Percentiles rank a stretch among this genome's conserved stretches.
phyloP scores from a whole-genome alignment of 768 basidiomycete genomes.

The Amyloporia xantha region DNA sequence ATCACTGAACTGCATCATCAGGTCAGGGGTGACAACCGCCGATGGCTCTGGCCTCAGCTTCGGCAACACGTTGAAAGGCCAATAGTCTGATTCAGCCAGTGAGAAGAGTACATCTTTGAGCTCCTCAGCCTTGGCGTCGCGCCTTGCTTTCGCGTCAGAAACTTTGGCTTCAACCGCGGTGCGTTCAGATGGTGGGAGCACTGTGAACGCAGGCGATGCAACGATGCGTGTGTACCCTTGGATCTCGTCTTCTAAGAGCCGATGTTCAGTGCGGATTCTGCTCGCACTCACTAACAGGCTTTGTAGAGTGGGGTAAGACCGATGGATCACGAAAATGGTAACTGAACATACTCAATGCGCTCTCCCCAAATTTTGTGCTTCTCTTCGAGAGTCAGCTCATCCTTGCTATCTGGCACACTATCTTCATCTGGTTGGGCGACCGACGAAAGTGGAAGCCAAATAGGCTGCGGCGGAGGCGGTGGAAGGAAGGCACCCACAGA shows the following conservation, averaged over 20 bases:
- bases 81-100: background rate
- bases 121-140: background rate
- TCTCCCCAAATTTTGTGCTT: background rate
- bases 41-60: too few species aligned
- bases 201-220: background rate
- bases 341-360: background rate
- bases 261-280: background rate
- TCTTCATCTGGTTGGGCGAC: background rate
- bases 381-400: background rate
- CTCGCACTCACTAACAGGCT: background rate
- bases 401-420: background rate
- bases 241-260: background rate
- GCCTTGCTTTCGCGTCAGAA: background rate
- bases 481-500: too few species aligned
- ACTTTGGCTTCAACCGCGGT: background rate
- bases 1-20: background rate
- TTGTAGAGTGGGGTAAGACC: background rate
- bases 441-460: background rate
- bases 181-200: background rate
- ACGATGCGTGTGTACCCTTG: background rate
- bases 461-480: background rate
- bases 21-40: background rate
- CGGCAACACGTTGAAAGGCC: background rate
- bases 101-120: background rate
- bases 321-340: background rate